These are phyloP conservation scores for Zizania latifolia DNA, from an alignment of 176 grass and related monocot species.

Conservation along the genomic window DNA sequence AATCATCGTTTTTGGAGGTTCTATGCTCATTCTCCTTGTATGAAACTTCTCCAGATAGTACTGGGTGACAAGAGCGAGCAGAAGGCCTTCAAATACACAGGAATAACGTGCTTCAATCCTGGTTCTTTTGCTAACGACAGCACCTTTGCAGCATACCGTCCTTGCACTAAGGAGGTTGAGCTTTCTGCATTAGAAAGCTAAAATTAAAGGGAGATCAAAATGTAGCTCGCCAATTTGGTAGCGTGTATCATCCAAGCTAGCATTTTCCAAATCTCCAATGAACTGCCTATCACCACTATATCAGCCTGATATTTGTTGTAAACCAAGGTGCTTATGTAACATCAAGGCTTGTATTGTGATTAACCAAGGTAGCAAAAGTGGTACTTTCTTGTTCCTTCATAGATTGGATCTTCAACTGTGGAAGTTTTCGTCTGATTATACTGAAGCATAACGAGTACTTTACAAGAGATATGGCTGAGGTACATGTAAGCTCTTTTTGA, in stretches of 20 bases:
- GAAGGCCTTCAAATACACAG: constrained; percentile 96
- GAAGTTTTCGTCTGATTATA: background rate
- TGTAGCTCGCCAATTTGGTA: constrained; percentile 17
- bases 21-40: constrained; percentile 20
- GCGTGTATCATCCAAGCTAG: background rate
- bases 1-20: background rate
- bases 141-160: constrained; percentile 86
- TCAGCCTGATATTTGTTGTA: constrained; percentile 9
- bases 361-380: background rate
- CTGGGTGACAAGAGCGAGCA: constrained; percentile 87
- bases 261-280: background rate
- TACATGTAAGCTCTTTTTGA: background rate
- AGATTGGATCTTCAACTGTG: background rate
- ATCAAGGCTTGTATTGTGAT: constrained; percentile 5
- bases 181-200: constrained; percentile 80
- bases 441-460: background rate
- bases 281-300: background rate
- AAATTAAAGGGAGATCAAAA: constrained; percentile 1
- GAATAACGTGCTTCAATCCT: constrained; percentile 95
- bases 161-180: constrained; percentile 91
- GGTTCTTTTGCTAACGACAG: constrained; percentile 84
- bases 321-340: no score
- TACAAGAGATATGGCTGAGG: background rate
- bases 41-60: constrained; percentile 70
- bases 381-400: background rate